phyloP scores from a whole-genome alignment of 768 basidiomycete species.

The Tricholoma terreum region DNA sequence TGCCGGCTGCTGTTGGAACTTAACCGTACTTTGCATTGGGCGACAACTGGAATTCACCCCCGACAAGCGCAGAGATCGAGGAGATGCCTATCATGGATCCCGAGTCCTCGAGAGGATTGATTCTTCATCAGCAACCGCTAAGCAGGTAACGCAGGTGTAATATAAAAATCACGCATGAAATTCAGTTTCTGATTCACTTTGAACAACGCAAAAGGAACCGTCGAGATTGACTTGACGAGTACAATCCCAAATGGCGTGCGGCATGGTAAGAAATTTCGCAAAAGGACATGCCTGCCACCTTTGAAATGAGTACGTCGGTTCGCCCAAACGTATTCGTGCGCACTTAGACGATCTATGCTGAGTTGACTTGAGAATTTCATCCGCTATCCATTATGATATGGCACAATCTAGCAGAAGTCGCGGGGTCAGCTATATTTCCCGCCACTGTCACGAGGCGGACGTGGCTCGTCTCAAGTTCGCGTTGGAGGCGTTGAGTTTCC shows the following conservation, averaged over 20 bases:
- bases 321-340: slow-evolving; percentile 60
- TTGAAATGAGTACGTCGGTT: slow-evolving; percentile 49
- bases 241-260: slow-evolving; percentile 56
- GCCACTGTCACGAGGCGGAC: slow-evolving; percentile 46
- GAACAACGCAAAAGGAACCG: slow-evolving; percentile 64
- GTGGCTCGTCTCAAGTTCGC: slow-evolving; percentile 41
- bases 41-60: slow-evolving; percentile 67
- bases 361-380: too few species aligned
- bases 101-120: slow-evolving; percentile 64
- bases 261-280: slow-evolving; percentile 73
- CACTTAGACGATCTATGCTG: slow-evolving; percentile 53
- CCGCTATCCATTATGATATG: too few species aligned
- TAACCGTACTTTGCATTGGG: too few species aligned
- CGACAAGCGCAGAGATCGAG: slow-evolving; percentile 77
- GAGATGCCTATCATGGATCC: slow-evolving; percentile 75
- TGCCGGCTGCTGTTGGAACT: too few species aligned
- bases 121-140: slow-evolving; percentile 69
- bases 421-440: slow-evolving; percentile 62
- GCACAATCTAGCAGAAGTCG: slow-evolving; percentile 54
- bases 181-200: slow-evolving; percentile 37
- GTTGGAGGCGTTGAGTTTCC: slow-evolving; percentile 45
- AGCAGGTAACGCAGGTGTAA: neutral
- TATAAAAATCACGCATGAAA: neutral
- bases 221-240: slow-evolving; percentile 73
- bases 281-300: slow-evolving; percentile 74